Base-by-base conservation (phyloP, 352 stramenopile species). In the Phytophthora constricta region DNA sequence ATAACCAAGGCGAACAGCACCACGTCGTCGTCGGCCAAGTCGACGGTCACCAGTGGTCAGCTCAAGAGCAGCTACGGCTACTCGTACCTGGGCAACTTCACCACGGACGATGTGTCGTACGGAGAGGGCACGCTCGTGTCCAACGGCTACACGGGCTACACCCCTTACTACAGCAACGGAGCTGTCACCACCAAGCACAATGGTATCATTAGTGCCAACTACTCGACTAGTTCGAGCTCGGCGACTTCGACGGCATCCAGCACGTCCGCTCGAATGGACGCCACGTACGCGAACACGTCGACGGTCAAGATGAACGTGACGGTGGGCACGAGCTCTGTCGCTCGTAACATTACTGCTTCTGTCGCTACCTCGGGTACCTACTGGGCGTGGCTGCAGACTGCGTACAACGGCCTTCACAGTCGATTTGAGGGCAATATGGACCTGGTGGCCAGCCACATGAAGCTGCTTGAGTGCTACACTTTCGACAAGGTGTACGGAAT, bases 371-470 rank as follows among this genome's bases (percentile, higher is more conserved):
- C 70, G n/a, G 82, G 82, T 14, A 63, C 51, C 16, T 91, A 91
- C 70, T 91, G 80, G 82, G 62, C 77, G 45, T 91, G 82, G 80
- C 56, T 91, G 49, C 53, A 84, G 60, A 80, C 74, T 3, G 80
- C 77, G 4, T 91, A 91, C 70, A 69, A 84, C 23, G 79, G 80
- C 0, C 62, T 89, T 26, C 79, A 77, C 60, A 74, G 69, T 45
- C 76, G 79, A 20, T 91, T 91, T 48, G 65, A 86, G 17, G 82
- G 80, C 54, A 87, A 89, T 58, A 61, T 91, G 54, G 70, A 79
- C 51, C 65, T 91, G 25, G 80, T 91, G 31, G 61, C 78, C 22
- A 74, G 81, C 63, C 82, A 91, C 66, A 63, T 91, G 62, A 79
- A 84, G 52, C 62, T 91, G 28, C 72, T 88, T 2, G 82, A 91